These are phyloP conservation scores for Colletotrichum lindemuthianum DNA, from an alignment of 2,329 filamentous ascomycete species.

Conservation along the genomic window DNA sequence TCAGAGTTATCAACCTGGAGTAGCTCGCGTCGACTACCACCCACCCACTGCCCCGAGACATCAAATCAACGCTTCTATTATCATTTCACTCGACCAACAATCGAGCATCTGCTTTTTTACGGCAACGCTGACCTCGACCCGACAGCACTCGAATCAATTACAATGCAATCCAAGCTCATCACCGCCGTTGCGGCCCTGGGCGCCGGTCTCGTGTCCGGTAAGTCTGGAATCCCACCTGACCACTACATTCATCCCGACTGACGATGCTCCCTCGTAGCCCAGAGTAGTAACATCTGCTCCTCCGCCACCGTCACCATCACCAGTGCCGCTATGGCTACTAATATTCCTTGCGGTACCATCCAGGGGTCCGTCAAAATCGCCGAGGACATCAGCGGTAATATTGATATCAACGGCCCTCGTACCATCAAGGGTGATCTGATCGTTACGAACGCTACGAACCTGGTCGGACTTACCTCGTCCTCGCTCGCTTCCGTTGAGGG, in stretches of 20 bases:
- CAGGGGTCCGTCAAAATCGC: conserved; percentile 75
- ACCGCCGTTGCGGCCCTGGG: conserved; percentile 57
- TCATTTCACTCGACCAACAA: conserved; percentile 11
- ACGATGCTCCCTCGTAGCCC: conserved; percentile 41
- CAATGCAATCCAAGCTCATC: conserved; percentile 58
- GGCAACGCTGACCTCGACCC: conserved; percentile 19
- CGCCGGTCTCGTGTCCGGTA: conserved; percentile 55
- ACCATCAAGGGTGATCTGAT: conserved; percentile 67
- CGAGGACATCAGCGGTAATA: conserved; percentile 61
- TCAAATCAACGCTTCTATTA: conserved; percentile 30
- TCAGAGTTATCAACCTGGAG: conserved; percentile 33
- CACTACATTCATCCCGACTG: neutral
- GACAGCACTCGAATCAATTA: conserved; percentile 41
- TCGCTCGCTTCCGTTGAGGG: conserved; percentile 74
- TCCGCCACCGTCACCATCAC: conserved; percentile 64
- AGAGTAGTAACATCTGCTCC: conserved; percentile 45
- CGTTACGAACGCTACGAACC: conserved; percentile 65
- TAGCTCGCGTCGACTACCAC: conserved; percentile 10
- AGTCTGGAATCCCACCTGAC: conserved; percentile 40
- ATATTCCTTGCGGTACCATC: conserved; percentile 75
- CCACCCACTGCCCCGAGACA: neutral
- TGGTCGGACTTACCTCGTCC: conserved; percentile 71
- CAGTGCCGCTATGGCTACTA: conserved; percentile 69
- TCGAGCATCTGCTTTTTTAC: neutral
- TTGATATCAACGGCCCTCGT: conserved; percentile 71